Base-by-base conservation (phyloP, 768 basidiomycete species). In the Stropharia rugosoannulata region DNA sequence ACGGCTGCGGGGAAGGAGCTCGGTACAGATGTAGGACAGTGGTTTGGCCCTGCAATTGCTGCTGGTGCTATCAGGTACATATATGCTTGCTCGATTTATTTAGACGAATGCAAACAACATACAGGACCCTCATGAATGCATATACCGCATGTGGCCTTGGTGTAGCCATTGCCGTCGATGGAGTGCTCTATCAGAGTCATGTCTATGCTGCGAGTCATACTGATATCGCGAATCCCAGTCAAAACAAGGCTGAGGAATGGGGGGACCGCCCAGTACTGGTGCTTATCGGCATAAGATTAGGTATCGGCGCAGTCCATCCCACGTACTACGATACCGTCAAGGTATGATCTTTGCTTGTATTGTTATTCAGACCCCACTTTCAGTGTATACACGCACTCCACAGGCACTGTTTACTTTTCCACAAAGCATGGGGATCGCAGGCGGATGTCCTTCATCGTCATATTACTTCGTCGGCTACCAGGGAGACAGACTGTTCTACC, bases 31-130 rank as follows among this genome's bases (percentile, higher is more conserved):
- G 90, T 98, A 0, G 96, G 96, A 1, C 90, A 94, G 69, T 98
- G 96, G 96, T 98, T 98, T 65, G 96, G 95, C 0, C 96, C 96
- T 0, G 95, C 92, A 66, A 93, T 92, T 0, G 96, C 96, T n/a
- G 95, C 95, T 7, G 95, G 95, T 38, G 95, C 95, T 11, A 90
- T 98, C 74, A 93, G 90, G 90, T 93, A 66, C 52, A 80, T 68
- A 8, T 48, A 29, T 27, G 1, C 52, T 40, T 9, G 37, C 37
- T 51, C 6, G 44, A 16, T 56, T 7, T 27, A 11, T 15, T 43
- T 46, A 47, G 32, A 45, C 19, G 4, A 8, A 15, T 10, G 1
- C 43, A 19, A 12, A 11, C 8, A 7, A 2, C 22, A 22, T 22
- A 22, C 19, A 93, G 93, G 68, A 78, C 86, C 0, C 82, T 98